phyloP scores from a whole-genome alignment of 805 yeast genomes.

The Nematodospora valgi region DNA sequence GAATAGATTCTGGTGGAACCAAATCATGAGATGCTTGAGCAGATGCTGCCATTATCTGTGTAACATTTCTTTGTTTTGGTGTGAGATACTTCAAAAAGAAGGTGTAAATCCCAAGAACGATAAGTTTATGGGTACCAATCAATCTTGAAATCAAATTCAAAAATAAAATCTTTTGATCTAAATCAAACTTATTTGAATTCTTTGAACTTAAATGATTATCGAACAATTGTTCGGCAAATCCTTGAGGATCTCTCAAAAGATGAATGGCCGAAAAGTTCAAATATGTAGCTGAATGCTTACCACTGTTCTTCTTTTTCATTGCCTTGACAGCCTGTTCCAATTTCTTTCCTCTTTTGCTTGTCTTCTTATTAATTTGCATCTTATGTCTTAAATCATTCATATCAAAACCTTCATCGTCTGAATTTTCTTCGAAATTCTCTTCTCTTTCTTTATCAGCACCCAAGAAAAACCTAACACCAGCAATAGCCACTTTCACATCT shows the following conservation, averaged over 20 bases:
- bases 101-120: slow-evolving; percentile 85
- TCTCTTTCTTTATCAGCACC: slow-evolving; percentile 96
- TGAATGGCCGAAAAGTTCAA: slow-evolving; percentile 95
- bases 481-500: slow-evolving; percentile 79
- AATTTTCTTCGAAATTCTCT: slow-evolving; percentile 70
- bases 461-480: slow-evolving; percentile 87
- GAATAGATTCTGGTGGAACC: slow-evolving; percentile 91
- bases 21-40: slow-evolving; percentile 97
- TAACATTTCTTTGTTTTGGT: slow-evolving; percentile 91
- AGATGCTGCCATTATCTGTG: slow-evolving; percentile 93
- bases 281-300: slow-evolving; percentile 59
- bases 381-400: slow-evolving; percentile 73
- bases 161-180: slow-evolving; percentile 86
- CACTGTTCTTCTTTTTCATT: slow-evolving; percentile 57
- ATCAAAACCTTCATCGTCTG: slow-evolving; percentile 72
- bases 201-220: slow-evolving; percentile 68
- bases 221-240: slow-evolving; percentile 86
- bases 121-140: slow-evolving; percentile 91
- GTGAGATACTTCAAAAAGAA: slow-evolving; percentile 85
- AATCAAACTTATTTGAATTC: slow-evolving; percentile 63
- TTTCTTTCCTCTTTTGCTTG: slow-evolving; percentile 76
- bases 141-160: slow-evolving; percentile 85
- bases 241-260: slow-evolving; percentile 93
- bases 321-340: slow-evolving; percentile 70
- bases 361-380: slow-evolving; percentile 78